phyloP scores from a whole-genome alignment of 2,329 filamentous ascomycete genomes.

The Penicillium nordicum region DNA sequence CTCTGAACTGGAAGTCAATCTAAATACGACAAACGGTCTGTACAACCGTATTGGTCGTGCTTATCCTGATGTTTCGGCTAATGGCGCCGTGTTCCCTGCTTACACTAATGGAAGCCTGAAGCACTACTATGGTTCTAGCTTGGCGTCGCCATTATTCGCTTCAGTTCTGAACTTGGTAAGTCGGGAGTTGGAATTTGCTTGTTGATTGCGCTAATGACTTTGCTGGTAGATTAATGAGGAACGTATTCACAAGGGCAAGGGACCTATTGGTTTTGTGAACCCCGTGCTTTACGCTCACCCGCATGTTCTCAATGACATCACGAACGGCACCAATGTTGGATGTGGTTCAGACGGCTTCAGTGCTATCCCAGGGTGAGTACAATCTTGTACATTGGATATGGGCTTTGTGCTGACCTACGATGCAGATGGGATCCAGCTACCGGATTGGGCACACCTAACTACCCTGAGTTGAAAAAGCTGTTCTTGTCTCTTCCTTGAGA shows the following conservation, averaged over 20 bases:
- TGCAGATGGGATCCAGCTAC: constrained; percentile 32
- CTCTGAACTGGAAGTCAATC: constrained; percentile 31
- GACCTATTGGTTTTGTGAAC: constrained; percentile 52
- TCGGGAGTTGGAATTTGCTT: not conserved
- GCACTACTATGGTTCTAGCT: constrained; percentile 28
- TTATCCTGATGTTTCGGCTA: constrained; percentile 51
- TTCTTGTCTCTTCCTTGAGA: constrained; percentile 25
- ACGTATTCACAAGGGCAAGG: constrained; percentile 45
- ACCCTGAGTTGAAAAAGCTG: constrained; percentile 28
- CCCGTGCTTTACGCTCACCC: constrained; percentile 41
- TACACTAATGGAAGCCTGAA: constrained; percentile 17
- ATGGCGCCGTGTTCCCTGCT: constrained; percentile 36
- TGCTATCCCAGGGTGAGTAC: constrained; percentile 24
- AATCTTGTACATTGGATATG: not conserved
- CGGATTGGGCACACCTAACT: constrained; percentile 34
- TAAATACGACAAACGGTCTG: constrained; percentile 38
- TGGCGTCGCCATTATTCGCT: constrained; percentile 30
- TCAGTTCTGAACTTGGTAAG: constrained; percentile 31
- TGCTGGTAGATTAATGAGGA: constrained; percentile 47
- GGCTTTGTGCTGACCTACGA: not conserved
- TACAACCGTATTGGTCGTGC: constrained; percentile 48
- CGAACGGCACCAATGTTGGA: constrained; percentile 35
- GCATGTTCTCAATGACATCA: constrained; percentile 43
- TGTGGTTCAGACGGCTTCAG: constrained; percentile 29
- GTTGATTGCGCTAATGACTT: not conserved